phyloP scores from a whole-genome alignment of 2,329 filamentous ascomycete species.

The Didymellaceae sp. region DNA sequence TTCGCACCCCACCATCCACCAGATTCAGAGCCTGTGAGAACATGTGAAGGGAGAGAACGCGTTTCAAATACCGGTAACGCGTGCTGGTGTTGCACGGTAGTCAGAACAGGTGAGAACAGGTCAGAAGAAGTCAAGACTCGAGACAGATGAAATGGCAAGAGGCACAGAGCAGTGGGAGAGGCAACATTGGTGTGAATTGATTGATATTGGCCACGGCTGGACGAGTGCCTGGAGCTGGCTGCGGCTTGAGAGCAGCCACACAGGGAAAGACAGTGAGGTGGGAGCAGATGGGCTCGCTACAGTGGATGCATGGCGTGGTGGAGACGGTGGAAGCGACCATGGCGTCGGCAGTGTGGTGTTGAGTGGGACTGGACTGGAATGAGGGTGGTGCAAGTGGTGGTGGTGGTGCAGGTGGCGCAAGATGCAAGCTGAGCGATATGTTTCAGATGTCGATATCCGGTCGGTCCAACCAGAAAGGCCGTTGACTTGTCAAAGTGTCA shows the following conservation, averaged over 20 bases:
- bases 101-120: conserved; percentile 17
- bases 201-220: not conserved
- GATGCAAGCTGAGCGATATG: conserved; percentile 7
- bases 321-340: too few relatives aligned
- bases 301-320: not conserved
- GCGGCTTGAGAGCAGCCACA: not conserved
- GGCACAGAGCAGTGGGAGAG: not conserved
- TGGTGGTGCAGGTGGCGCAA: conserved; percentile 1
- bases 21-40: conserved; percentile 15
- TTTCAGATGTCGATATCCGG: conserved; percentile 15
- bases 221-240: not conserved
- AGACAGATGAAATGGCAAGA: conserved; percentile 13
- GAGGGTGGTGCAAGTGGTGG: conserved; percentile 1
- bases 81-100: conserved; percentile 16
- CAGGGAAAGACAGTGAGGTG: not conserved
- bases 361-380: conserved; percentile 9
- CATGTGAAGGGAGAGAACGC: conserved; percentile 18
- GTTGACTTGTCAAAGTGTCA: conserved; percentile 15
- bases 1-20: conserved; percentile 9
- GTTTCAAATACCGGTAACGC: conserved; percentile 11
- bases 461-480: not conserved
- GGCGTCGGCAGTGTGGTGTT: conserved; percentile 3
- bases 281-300: not conserved
- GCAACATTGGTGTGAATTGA: conserved; percentile 11
- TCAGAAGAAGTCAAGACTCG: too few relatives aligned